Conservation (phyloP, 148 eudicot species). For the Tetragonia tetragonoides region DNA sequence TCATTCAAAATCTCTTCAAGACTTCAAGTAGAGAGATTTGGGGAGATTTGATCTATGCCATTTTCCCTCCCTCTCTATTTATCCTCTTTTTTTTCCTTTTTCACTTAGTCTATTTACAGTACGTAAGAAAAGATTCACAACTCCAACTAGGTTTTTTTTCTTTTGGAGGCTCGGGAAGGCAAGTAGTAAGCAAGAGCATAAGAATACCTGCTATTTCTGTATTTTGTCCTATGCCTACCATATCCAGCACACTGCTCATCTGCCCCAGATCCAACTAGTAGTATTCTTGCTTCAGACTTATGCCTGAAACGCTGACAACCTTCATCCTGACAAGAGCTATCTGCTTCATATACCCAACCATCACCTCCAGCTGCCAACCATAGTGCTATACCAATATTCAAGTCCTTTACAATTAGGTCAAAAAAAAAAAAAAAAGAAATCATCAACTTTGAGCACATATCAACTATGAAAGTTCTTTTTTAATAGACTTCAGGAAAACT, state of each 20-base stretch:
- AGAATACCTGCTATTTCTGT: conserved; percentile 65
- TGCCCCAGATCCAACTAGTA: conserved; percentile 94
- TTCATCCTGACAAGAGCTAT: conserved; percentile 12
- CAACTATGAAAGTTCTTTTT: neutral
- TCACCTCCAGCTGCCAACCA: conserved; percentile 96
- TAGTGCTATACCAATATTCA: conserved; percentile 87
- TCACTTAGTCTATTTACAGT: neutral
- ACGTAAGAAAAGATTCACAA: neutral
- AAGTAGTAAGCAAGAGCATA: neutral
- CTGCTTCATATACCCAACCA: conserved; percentile 65
- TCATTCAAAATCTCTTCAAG: neutral
- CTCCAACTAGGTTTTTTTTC: neutral
- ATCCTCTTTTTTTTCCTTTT: too few species aligned
- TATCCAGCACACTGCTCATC: conserved; percentile 99
- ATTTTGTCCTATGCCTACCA: conserved; percentile 89
- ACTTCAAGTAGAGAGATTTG: neutral
- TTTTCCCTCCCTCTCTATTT: neutral
- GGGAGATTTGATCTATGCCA: neutral
- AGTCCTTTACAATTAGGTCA: conserved; percentile 52
- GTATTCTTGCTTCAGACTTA: conserved; percentile 78
- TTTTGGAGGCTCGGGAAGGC: neutral
- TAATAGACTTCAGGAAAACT: neutral
- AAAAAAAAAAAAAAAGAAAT: neutral
- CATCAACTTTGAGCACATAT: conserved; percentile 1
- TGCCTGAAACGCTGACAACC: conserved; percentile 38